These are phyloP conservation scores for Phytophthora multivora DNA, from an alignment of 352 stramenopile species.

Conservation along the genomic window DNA sequence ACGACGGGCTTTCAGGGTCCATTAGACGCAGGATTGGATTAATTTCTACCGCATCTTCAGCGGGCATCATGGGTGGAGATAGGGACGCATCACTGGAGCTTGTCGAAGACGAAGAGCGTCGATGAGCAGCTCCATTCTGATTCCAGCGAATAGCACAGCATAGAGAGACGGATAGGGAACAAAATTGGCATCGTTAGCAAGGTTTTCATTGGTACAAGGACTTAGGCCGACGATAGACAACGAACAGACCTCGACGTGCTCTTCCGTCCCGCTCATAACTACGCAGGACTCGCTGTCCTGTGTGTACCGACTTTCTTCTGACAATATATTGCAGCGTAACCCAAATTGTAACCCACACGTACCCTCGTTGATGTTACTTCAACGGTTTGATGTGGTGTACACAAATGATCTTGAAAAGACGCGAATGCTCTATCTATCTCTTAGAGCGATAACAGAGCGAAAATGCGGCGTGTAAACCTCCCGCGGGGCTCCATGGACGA, in stretches of 20 bases:
- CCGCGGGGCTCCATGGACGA: conserved; percentile 64
- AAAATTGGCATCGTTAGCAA: neutral
- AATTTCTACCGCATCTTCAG: conserved; percentile 22
- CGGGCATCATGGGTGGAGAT: conserved; percentile 15
- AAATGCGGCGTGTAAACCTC: conserved; percentile 23
- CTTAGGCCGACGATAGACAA: neutral
- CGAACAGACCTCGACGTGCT: conserved; percentile 12
- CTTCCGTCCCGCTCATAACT: conserved; percentile 28
- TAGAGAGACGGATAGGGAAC: neutral
- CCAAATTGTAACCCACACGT: conserved; percentile 1
- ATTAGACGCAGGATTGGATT: conserved; percentile 51
- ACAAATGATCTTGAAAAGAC: conserved; percentile 31
- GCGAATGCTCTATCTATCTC: neutral
- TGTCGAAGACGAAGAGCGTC: conserved; percentile 15
- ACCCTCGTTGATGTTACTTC: neutral
- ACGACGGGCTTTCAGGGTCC: conserved; percentile 46
- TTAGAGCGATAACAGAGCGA: neutral
- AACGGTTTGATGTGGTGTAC: conserved; percentile 10
- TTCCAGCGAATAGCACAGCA: neutral
- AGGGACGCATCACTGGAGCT: conserved; percentile 18
- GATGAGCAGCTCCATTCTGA: conserved; percentile 4
- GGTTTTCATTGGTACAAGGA: neutral
- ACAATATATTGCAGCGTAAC: conserved; percentile 1
- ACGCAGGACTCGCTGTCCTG: neutral
- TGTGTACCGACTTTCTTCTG: conserved; percentile 13